Percentiles rank a stretch among this genome's conserved stretches.
These are phyloP conservation scores for Pichia nakasei DNA, from an alignment of 805 yeast species.

Conservation along the genomic window DNA sequence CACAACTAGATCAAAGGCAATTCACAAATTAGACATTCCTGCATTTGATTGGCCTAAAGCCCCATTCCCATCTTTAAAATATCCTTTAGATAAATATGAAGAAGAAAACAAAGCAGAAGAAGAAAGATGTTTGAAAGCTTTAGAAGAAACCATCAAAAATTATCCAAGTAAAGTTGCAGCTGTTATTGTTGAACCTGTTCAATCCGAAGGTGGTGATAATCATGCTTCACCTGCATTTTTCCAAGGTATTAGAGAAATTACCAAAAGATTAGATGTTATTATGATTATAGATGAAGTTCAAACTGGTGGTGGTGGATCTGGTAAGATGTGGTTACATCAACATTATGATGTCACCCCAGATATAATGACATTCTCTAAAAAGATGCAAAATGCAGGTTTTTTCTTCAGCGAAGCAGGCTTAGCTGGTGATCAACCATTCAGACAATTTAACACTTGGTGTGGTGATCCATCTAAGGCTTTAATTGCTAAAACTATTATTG, in stretches of 20 bases:
- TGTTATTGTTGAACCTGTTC: slow-evolving; percentile 51
- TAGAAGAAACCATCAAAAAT: slow-evolving; percentile 32
- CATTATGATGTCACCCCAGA: slow-evolving; percentile 58
- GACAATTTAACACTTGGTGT: slow-evolving; percentile 75
- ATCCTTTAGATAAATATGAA: slow-evolving; percentile 66
- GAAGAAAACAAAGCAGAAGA: slow-evolving; percentile 45
- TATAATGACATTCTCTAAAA: slow-evolving; percentile 63
- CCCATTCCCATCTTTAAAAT: slow-evolving; percentile 69
- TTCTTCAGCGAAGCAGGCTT: slow-evolving; percentile 51
- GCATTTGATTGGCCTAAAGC: slow-evolving; percentile 53
- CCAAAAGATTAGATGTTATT: slow-evolving; percentile 46
- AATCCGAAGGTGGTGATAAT: slow-evolving; percentile 72
- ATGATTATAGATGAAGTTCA: slow-evolving; percentile 68
- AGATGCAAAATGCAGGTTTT: slow-evolving; percentile 68
- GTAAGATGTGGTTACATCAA: slow-evolving; percentile 68
- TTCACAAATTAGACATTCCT: slow-evolving; percentile 52
- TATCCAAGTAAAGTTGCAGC: slow-evolving; percentile 43
- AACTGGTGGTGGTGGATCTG: slow-evolving; percentile 68
- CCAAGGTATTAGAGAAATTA: slow-evolving; percentile 54
- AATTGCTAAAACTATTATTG: slow-evolving; percentile 50
- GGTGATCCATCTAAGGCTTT: slow-evolving; percentile 67
- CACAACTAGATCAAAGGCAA: slow-evolving; percentile 47
- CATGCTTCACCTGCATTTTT: slow-evolving; percentile 55
- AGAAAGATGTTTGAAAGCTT: slow-evolving; percentile 34
- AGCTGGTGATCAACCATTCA: slow-evolving; percentile 51